Evolutionary conservation across 2,329 filamentous ascomycete genomes (phyloP), one percentile per base, ranked within the genome.

Genomic region (Thielaviopsis ethacetica): DNA sequence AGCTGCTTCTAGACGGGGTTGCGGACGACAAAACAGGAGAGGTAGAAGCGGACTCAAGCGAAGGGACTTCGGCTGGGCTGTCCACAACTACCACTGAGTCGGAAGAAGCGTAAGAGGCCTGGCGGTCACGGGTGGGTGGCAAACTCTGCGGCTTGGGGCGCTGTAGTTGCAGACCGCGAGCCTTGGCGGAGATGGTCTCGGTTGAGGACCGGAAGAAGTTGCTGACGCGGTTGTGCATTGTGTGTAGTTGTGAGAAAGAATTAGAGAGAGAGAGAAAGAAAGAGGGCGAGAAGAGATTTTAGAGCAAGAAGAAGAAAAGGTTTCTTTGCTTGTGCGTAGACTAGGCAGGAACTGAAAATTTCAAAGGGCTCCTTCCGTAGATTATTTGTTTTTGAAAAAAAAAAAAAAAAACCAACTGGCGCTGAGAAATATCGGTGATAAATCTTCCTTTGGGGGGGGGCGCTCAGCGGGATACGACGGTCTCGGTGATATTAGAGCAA

Each of bases 161-260:
- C 52, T 59, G 53, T 12, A 44, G 24, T 52, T 59, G 60, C 19
- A 59, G 41, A 50, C 60, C 38, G 38, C 60, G 60, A 38, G 60
- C 60, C 49, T 59, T 56, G 53, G 57, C 57, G 17, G 60, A 59
- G 63, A 79, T 76, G 68, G 72, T 75, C 66, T 79, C 77, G 63
- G 77, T 76, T n/a, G 78, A 77, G 62, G 72, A 74, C 64, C 77
- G 76, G 64, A 82, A 73, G 69, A 82, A 81, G 67, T 74, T 77
- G 66, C 75, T 71, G 63, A 82, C 79, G 62, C 75, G 72, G 71
- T 81, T 77, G 66, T 79, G 78, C 79, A 82, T 82, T 57, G 66
- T 72, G 24, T 54, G 38, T 17, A 17, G 34, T 17, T 47, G 38
- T 34, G n/a, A 7, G 24, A 27, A 44, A 22, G 22, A n/a, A n/a